phyloP scores from a whole-genome alignment of 225 moss, liverwort and hornwort species.

The Pleurozium schreberi region DNA sequence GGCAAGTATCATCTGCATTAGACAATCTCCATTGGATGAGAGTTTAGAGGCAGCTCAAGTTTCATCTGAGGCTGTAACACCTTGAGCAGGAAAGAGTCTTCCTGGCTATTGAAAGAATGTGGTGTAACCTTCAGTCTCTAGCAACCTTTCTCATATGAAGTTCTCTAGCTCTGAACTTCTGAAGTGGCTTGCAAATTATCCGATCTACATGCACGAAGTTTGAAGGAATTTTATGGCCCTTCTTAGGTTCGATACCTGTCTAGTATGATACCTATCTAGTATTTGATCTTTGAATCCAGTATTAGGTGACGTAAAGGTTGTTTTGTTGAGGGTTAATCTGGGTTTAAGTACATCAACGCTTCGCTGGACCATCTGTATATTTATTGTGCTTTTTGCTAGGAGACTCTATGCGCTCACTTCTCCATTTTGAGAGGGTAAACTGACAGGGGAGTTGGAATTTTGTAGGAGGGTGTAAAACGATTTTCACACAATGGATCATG shows the following conservation, averaged over 20 bases:
- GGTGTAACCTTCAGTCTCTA: background rate
- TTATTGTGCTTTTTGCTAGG: background rate
- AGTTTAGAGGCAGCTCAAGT: background rate
- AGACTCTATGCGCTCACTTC: background rate
- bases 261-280: background rate
- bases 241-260: background rate
- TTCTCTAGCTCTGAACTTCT: background rate
- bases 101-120: background rate
- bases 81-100: background rate
- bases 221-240: background rate
- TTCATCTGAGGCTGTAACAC: background rate
- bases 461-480: conserved; percentile 38
- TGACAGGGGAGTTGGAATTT: conserved; percentile 9
- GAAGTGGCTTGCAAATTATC: background rate
- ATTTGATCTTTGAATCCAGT: background rate
- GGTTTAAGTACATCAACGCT: background rate
- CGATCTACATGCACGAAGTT: background rate
- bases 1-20: background rate
- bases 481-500: conserved; percentile 14
- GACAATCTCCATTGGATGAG: background rate
- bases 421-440: background rate
- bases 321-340: background rate
- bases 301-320: background rate
- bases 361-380: background rate
- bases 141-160: background rate